Base-by-base conservation (phyloP, 1,284 basidiomycete genomes). In the Hortiboletus rubellus region DNA sequence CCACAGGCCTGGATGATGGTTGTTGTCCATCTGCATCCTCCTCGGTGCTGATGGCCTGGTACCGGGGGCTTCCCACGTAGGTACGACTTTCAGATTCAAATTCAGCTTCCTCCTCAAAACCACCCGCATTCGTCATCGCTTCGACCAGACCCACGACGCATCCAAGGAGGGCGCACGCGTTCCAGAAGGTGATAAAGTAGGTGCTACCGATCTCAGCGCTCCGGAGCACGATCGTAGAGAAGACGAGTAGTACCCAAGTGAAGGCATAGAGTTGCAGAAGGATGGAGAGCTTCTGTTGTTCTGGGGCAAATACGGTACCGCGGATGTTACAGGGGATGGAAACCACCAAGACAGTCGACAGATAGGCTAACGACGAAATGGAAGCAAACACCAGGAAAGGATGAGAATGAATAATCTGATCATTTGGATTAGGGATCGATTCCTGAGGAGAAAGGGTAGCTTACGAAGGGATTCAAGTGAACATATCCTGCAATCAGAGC, bases 401-500 rank as follows among this genome's bases (percentile, higher is more conserved):
- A 9, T 76, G 77, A 1, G 86, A 82, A 65, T 91, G 84, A 11
- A 84, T 72, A 46, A 84, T 77, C 89, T 90, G 58, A n/a, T 45
- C 1, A 46, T 38, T 22, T 41, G 22, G 7, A n/a, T 72, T 22
- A 55, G 50, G 44, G 1, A 27, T 38, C 10, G 30, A 40, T 46
- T 22, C 52, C 7, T 45, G 30, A 47, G 10, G 36, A 8, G 11
- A 37, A 31, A 18, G 14, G 4, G 9, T 7, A 53, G 73, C 88
- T 60, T 66, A 90, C 89, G 60, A 83, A 85, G 44, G 86, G 83
- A 68, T 89, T 91, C 24, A 86, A 37, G 14, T 77, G 71, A 22
- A 82, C 61, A 63, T 81, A 85, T 7, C 77, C 77, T 43, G 75
- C 66, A 1, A 83, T 74, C 10, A 89, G 71, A 2, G 76, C 75